Conservation (phyloP, 2,329 filamentous ascomycete species). For the Neoascochyta sp. region DNA sequence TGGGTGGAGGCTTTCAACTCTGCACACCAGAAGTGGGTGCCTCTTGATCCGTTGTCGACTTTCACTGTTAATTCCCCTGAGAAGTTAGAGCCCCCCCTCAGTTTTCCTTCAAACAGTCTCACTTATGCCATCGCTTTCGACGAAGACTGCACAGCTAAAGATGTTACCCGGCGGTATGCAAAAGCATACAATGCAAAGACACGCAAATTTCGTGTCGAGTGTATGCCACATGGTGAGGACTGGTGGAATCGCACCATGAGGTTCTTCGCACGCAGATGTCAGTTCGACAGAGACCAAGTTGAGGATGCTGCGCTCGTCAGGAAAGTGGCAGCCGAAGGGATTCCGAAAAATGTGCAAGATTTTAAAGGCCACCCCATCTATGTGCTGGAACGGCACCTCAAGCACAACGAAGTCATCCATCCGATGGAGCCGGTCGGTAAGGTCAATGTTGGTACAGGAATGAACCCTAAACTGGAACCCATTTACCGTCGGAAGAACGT, state of each 20-base stretch:
- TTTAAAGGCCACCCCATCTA: constrained; percentile 76
- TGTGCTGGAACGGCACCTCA: constrained; percentile 80
- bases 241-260: constrained; percentile 56
- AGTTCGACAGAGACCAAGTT: constrained; percentile 70
- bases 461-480: constrained; percentile 62
- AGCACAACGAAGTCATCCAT: constrained; percentile 75
- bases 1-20: constrained; percentile 92
- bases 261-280: constrained; percentile 37
- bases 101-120: constrained; percentile 71
- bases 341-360: constrained; percentile 81
- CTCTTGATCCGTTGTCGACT: constrained; percentile 81
- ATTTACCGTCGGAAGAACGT: constrained; percentile 84
- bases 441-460: constrained; percentile 61
- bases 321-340: constrained; percentile 67
- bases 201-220: constrained; percentile 73
- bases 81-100: constrained; percentile 77
- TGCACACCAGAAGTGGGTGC: constrained; percentile 85
- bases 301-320: constrained; percentile 74
- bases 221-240: constrained; percentile 50
- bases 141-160: constrained; percentile 69
- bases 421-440: constrained; percentile 72
- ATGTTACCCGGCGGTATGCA: constrained; percentile 83
- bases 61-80: constrained; percentile 70
- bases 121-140: constrained; percentile 84
- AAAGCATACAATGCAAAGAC: constrained; percentile 92